A percentile compares a stretch with the other conserved stretches of the same genome.
Conservation (phyloP, 441 rosid species). For the Populus trichocarpa region DNA sequence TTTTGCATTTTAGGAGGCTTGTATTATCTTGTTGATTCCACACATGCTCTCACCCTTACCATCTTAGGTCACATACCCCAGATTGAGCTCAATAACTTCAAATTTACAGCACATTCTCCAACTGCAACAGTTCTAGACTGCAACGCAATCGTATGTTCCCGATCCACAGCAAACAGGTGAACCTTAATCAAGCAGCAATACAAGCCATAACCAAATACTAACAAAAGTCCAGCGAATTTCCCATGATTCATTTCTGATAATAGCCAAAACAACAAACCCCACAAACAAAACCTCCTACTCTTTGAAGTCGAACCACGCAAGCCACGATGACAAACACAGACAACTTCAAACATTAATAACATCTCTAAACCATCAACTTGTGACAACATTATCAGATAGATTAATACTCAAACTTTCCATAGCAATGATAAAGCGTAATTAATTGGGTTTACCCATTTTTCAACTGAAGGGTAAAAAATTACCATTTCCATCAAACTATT, state of each 20-base stretch:
- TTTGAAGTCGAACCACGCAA: background rate
- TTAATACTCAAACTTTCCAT: background rate
- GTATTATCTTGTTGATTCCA: background rate
- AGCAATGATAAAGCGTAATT: background rate
- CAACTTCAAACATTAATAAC: background rate
- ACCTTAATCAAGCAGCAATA: background rate
- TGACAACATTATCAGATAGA: background rate
- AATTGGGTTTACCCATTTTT: background rate
- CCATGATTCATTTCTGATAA: background rate
- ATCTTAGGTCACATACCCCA: background rate
- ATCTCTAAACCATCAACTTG: background rate
- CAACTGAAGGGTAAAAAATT: background rate
- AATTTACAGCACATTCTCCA: background rate
- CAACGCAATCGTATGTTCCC: background rate
- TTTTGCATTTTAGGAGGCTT: background rate
- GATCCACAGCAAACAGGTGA: background rate
- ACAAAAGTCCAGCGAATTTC: background rate
- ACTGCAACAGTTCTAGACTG: background rate
- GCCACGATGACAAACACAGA: background rate
- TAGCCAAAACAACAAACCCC: background rate
- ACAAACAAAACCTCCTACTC: background rate
- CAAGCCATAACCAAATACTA: background rate
- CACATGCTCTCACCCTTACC: background rate
- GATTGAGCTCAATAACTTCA: background rate
- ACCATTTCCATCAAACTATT: background rate